phyloP scores from a whole-genome alignment of 2,329 filamentous ascomycete genomes.

The Thermothelomyces thermophilus region DNA sequence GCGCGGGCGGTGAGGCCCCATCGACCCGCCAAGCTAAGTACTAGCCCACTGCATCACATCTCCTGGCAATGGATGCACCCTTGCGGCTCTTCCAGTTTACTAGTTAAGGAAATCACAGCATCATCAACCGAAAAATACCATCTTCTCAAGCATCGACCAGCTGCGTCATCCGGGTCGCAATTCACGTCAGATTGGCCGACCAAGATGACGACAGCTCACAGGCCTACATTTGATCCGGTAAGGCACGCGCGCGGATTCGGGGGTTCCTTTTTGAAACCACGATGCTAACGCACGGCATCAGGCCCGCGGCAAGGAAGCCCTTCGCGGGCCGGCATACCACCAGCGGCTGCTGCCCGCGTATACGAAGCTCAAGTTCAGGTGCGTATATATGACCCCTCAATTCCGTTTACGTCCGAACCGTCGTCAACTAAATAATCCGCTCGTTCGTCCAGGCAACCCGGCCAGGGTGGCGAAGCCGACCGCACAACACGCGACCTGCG shows the following conservation, averaged over 20 bases:
- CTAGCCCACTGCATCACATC: no score
- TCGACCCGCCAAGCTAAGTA: no score
- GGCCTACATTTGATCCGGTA: constrained; percentile 95
- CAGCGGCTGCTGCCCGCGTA: constrained; percentile 91
- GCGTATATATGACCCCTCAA: no score
- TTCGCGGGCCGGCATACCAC: constrained; percentile 89
- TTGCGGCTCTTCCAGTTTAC: constrained; percentile 10
- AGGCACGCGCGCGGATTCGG: constrained; percentile 20
- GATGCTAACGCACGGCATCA: constrained; percentile 33
- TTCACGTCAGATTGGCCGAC: neutral
- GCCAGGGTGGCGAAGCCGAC: constrained; percentile 80
- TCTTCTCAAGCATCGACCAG: neutral
- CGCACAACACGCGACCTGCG: constrained; percentile 66
- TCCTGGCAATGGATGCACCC: no score
- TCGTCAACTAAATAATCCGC: neutral
- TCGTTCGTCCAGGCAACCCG: constrained; percentile 55
- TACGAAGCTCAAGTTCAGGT: constrained; percentile 83
- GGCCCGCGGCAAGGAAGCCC: constrained; percentile 91
- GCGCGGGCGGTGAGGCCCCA: constrained; percentile 17
- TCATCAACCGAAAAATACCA: constrained; percentile 2
- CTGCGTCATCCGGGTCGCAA: neutral
- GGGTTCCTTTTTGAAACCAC: neutral
- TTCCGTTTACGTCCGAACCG: no score
- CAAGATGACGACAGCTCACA: constrained; percentile 60
- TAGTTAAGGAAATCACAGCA: neutral